phyloP scores from a whole-genome alignment of 345 rosid genomes.

The Eucalyptus rudis region DNA sequence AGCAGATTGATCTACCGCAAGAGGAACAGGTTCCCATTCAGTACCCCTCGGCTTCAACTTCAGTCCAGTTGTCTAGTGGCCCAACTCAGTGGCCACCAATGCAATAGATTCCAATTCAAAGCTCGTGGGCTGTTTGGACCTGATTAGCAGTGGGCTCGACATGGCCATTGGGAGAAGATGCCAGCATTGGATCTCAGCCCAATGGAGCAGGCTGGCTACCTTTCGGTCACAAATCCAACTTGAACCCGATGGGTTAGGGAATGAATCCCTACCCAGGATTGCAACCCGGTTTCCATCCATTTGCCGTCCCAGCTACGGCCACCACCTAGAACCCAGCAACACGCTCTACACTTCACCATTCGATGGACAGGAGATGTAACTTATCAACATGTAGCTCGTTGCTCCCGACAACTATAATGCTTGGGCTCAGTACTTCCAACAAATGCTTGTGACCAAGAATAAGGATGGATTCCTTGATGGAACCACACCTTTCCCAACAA shows the following conservation, averaged over 20 bases:
- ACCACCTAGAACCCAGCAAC: not conserved
- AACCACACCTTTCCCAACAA: not conserved
- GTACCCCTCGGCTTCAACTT: not conserved
- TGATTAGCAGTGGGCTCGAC: no score
- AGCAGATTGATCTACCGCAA: not conserved
- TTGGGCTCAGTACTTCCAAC: not conserved
- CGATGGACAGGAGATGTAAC: not conserved
- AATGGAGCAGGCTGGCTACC: not conserved
- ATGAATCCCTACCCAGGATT: not conserved
- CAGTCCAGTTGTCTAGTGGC: not conserved
- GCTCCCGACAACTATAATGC: not conserved
- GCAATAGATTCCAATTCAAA: not conserved
- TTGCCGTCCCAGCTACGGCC: not conserved
- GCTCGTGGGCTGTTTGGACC: not conserved
- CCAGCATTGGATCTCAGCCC: not conserved
- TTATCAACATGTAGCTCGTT: not conserved
- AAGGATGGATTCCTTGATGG: not conserved
- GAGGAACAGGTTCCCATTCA: not conserved
- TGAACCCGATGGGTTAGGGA: not conserved
- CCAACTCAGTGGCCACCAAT: not conserved
- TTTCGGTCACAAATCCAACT: not conserved
- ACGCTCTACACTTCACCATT: not conserved
- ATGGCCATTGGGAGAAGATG: no score
- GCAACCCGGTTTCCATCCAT: not conserved
- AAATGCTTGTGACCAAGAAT: not conserved